Percentiles rank a stretch among this genome's conserved stretches.
These are phyloP conservation scores for Glebionis coronaria DNA, from an alignment of 129 eudicot species.

Conservation along the genomic window DNA sequence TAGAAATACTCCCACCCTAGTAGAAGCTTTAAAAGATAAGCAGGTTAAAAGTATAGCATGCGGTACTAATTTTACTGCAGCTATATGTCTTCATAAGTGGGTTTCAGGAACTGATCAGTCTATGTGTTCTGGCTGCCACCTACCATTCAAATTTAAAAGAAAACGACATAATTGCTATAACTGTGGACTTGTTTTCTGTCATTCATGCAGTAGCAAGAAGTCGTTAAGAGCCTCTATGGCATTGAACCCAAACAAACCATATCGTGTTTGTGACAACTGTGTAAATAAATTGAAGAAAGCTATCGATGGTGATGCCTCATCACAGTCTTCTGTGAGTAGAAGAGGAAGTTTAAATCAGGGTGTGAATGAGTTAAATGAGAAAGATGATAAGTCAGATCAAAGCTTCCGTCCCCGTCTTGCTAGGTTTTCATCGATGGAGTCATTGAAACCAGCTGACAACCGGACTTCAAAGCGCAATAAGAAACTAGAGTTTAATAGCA, in stretches of 20 bases:
- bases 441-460: constrained; percentile 58
- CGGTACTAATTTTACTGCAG: constrained; percentile 94
- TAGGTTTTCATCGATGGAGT: constrained; percentile 76
- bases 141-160: constrained; percentile 91
- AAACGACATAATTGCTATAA: constrained; percentile 96
- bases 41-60: constrained; percentile 94
- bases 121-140: constrained; percentile 95
- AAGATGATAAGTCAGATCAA: constrained; percentile 64
- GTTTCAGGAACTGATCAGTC: constrained; percentile 95
- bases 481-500: constrained; percentile 74
- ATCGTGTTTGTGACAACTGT: constrained; percentile 95
- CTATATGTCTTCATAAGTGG: constrained; percentile 97
- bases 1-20: constrained; percentile 67
- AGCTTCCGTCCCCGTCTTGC: constrained; percentile 77
- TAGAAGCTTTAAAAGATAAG: constrained; percentile 85
- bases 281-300: constrained; percentile 65
- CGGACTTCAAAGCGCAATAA: constrained; percentile 77
- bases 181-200: constrained; percentile 95
- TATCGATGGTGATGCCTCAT: constrained; percentile 47
- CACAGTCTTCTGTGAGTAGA: constrained; percentile 64
- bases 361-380: constrained; percentile 43
- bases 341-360: constrained; percentile 59
- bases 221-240: constrained; percentile 97
- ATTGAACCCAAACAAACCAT: constrained; percentile 88
- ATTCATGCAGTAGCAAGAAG: constrained; percentile 96